A percentile compares a stretch with the other conserved stretches of the same genome.
Evolutionary conservation across 2,329 filamentous ascomycete species (phyloP).

Genomic region (Gaeumannomyces sp.): DNA sequence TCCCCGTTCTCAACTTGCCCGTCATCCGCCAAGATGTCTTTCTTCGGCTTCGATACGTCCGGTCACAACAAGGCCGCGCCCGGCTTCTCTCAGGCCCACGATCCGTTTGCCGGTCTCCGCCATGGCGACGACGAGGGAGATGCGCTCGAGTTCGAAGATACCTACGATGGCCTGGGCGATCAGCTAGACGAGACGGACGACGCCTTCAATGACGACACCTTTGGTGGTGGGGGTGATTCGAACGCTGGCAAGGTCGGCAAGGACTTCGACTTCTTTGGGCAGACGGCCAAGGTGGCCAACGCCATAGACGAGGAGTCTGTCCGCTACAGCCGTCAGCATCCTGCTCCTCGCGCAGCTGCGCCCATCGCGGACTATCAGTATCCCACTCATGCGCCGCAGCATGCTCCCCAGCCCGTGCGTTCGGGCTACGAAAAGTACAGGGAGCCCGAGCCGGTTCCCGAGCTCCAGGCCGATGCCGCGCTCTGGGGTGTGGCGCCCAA

Average conservation of each 20-base stretch:
- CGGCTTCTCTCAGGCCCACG: constrained; percentile 75
- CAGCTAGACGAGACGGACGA: constrained; percentile 88
- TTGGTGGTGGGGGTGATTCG: constrained; percentile 46
- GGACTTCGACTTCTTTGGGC: constrained; percentile 95
- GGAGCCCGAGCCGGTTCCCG: constrained; percentile 78
- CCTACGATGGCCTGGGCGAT: constrained; percentile 90
- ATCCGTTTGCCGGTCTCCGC: constrained; percentile 83
- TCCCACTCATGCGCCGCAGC: constrained; percentile 22
- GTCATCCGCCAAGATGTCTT: constrained; percentile 58
- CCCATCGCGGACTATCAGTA: constrained; percentile 18
- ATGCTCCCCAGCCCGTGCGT: constrained; percentile 53
- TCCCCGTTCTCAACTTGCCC: neutral
- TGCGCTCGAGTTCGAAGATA: constrained; percentile 81
- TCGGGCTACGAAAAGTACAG: constrained; percentile 91
- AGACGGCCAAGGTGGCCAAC: constrained; percentile 79
- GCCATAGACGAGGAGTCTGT: constrained; percentile 89
- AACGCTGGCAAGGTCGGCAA: constrained; percentile 60
- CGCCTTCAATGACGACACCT: constrained; percentile 95
- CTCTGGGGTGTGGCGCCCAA: constrained; percentile 80
- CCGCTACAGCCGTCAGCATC: constrained; percentile 71
- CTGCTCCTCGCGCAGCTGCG: constrained; percentile 40
- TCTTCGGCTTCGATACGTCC: constrained; percentile 80
- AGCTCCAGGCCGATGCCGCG: constrained; percentile 86
- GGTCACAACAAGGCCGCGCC: constrained; percentile 63
- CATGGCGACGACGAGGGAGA: constrained; percentile 51